Percentiles rank a stretch among this genome's conserved stretches.
phyloP scores from a whole-genome alignment of 2,329 filamentous ascomycete species.

The Alternaria ethzedia region DNA sequence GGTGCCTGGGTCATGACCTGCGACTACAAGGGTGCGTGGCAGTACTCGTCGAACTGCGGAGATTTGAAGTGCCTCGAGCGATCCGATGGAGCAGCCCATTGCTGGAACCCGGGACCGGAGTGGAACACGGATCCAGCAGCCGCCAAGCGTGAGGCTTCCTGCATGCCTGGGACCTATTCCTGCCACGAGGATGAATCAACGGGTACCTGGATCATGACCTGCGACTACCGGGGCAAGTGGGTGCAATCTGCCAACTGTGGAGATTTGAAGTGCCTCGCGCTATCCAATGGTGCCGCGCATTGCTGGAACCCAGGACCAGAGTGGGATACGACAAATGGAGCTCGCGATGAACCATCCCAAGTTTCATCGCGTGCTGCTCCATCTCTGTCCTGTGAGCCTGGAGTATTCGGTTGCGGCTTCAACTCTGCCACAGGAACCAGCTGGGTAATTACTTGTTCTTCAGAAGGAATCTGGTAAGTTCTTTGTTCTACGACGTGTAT shows the following conservation, averaged over 20 bases:
- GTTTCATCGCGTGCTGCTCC: not conserved
- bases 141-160: not conserved
- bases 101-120: not conserved
- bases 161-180: not conserved
- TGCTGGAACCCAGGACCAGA: not conserved
- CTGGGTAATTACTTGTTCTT: not conserved
- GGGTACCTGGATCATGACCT: not conserved
- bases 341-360: not conserved
- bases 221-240: not conserved
- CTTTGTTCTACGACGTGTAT: not conserved
- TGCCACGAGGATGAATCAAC: not conserved
- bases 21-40: not conserved
- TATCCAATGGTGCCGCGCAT: not conserved
- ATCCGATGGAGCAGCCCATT: not conserved
- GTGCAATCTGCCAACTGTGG: not conserved
- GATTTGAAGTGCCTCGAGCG: not conserved
- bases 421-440: not conserved
- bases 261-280: not conserved
- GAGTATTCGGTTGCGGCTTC: not conserved
- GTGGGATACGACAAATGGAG: not conserved
- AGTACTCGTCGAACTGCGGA: not conserved
- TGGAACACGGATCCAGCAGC: not conserved
- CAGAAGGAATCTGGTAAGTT: not conserved
- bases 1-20: constrained; percentile 2
- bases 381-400: not conserved